phyloP scores from a whole-genome alignment of 306 rosid genomes.

The Astragalus glycyphyllos region DNA sequence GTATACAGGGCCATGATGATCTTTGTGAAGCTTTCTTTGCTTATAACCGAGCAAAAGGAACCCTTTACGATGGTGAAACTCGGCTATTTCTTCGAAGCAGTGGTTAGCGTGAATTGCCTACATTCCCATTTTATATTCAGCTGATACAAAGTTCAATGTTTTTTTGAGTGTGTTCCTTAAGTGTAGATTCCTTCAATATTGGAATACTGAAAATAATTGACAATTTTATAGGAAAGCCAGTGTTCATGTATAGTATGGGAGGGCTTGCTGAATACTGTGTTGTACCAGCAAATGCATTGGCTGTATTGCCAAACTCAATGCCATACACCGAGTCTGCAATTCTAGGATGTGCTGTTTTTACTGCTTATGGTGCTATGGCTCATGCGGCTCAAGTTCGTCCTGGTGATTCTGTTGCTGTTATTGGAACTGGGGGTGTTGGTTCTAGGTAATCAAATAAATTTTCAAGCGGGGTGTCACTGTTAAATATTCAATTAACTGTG shows the following conservation, averaged over 20 bases:
- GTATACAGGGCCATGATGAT: conserved; percentile 89
- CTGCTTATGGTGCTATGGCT: conserved; percentile 99
- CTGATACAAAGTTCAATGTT: conserved; percentile 17
- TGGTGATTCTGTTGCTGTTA: conserved; percentile 93
- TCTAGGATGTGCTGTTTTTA: conserved; percentile 97
- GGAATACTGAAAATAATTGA: conserved; percentile 37
- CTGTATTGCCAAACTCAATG: conserved; percentile 72
- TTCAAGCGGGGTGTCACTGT: conserved; percentile 1
- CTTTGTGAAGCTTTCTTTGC: conserved; percentile 93
- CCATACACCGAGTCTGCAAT: conserved; percentile 90
- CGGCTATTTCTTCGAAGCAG: conserved; percentile 74
- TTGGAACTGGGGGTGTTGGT: conserved; percentile 95
- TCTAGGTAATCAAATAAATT: conserved; percentile 67
- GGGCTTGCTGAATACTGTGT: conserved; percentile 98
- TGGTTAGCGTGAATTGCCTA: conserved; percentile 54
- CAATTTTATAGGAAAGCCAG: conserved; percentile 75
- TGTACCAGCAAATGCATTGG: conserved; percentile 85
- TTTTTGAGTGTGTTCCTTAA: conserved; percentile 26
- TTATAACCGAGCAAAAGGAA: conserved; percentile 90
- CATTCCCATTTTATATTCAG: conserved; percentile 25
- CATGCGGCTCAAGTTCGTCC: conserved; percentile 94
- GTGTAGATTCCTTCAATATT: conserved; percentile 9
- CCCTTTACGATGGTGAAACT: conserved; percentile 97
- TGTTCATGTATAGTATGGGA: conserved; percentile 93
- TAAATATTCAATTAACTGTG: conserved; percentile 24